Evolutionary conservation across 495 filamentous ascomycete genomes (phyloP).

Genomic region (Neurospora intermedia): DNA sequence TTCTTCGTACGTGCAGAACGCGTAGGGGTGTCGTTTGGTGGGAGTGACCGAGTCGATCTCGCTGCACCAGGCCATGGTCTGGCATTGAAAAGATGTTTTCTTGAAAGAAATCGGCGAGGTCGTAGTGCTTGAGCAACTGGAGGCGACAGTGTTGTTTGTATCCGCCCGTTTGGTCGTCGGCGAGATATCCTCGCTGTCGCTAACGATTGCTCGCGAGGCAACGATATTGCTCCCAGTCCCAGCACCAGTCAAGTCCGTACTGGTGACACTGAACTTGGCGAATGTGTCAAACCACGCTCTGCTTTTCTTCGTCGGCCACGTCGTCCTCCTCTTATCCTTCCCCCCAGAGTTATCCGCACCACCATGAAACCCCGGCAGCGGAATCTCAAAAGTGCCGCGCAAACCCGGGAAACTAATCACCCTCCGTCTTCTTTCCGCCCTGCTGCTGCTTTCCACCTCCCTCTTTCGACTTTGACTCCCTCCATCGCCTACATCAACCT

Average conservation of each 20-base stretch:
- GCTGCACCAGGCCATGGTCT: conserved; percentile 24
- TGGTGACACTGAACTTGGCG: conserved; percentile 16
- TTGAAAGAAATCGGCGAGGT: conserved; percentile 14
- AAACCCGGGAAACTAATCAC: neutral
- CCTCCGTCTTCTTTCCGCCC: neutral
- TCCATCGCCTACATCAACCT: neutral
- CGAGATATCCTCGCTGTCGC: neutral
- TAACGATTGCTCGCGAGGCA: neutral
- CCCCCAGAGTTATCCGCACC: neutral
- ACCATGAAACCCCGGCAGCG: neutral
- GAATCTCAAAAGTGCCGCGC: neutral
- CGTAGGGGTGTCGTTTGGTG: conserved; percentile 15
- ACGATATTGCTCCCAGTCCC: neutral
- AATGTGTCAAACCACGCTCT: conserved; percentile 25
- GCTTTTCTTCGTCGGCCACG: conserved; percentile 21
- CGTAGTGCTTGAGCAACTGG: neutral
- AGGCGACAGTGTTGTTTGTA: neutral
- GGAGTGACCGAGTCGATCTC: conserved; percentile 16
- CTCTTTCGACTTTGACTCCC: neutral
- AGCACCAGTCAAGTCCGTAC: neutral
- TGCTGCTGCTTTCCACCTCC: neutral
- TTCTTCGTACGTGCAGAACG: conserved; percentile 24
- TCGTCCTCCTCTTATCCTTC: conserved; percentile 7
- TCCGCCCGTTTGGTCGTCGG: neutral
- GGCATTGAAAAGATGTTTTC: conserved; percentile 20